Evolutionary conservation across 169 alveolate genomes (phyloP).

Genomic region (Plasmodium cynomolgi): DNA sequence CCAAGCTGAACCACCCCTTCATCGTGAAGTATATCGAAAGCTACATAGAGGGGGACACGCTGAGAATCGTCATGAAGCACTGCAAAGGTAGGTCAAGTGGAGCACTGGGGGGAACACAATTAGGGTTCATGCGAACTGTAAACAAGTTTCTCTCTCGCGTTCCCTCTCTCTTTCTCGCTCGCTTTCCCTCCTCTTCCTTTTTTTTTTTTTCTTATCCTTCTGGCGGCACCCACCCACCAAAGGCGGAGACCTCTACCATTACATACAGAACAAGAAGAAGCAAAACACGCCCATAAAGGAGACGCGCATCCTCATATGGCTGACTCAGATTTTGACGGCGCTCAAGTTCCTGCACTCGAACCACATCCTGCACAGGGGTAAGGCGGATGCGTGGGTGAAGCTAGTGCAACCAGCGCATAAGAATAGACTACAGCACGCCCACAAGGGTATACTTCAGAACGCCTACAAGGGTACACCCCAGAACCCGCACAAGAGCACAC

Average conservation of each 20-base stretch:
- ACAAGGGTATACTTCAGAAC: neutral
- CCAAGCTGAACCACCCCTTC: constrained; percentile 86
- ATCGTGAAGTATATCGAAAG: constrained; percentile 91
- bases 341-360: constrained; percentile 88
- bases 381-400: neutral
- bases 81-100: constrained; percentile 89
- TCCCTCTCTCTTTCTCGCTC: neutral
- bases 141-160: too few relatives aligned
- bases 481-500: neutral
- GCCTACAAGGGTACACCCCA: neutral
- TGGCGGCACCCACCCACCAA: neutral
- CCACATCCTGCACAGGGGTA: constrained; percentile 92
- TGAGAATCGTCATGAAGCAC: constrained; percentile 92
- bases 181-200: neutral
- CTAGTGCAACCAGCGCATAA: neutral
- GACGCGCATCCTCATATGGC: constrained; percentile 86
- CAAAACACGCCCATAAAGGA: constrained; percentile 84
- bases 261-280: constrained; percentile 79
- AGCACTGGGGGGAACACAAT: neutral
- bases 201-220: neutral
- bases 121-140: neutral
- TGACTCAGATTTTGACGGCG: constrained; percentile 87
- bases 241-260: constrained; percentile 87
- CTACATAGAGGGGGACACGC: constrained; percentile 88
- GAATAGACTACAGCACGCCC: neutral